These are phyloP conservation scores for Brachypodium distachyon DNA, from an alignment of 202 grass and related monocot species.

Conservation along the genomic window DNA sequence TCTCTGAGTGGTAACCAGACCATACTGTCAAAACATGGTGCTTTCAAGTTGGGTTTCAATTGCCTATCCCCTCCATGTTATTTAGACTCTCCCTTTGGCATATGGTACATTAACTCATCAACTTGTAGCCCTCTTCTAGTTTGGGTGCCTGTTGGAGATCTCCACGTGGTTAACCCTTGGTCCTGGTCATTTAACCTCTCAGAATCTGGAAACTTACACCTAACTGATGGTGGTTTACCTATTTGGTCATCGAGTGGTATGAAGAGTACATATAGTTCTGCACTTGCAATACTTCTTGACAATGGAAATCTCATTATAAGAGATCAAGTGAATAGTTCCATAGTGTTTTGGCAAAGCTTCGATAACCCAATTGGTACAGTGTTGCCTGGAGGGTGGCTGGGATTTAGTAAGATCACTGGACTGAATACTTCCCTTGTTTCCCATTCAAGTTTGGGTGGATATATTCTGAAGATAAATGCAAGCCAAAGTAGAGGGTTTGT, in stretches of 20 bases:
- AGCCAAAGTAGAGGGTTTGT: not conserved
- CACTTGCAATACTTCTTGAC: slow-evolving; percentile 23
- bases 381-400: not conserved
- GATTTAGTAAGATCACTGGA: not conserved
- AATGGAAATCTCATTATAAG: slow-evolving; percentile 32
- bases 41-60: slow-evolving; percentile 5
- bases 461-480: not conserved
- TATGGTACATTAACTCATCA: not conserved
- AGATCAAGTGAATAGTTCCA: not conserved
- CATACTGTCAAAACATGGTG: slow-evolving; percentile 1
- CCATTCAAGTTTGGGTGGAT: fast-evolving
- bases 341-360: slow-evolving; percentile 34
- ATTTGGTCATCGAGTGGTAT: not conserved
- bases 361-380: slow-evolving; percentile 14
- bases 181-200: not conserved
- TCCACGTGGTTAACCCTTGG: not conserved
- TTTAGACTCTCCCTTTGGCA: not conserved
- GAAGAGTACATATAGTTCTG: not conserved
- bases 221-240: not conserved
- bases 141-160: not conserved
- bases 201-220: not conserved
- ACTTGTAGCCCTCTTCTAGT: not conserved
- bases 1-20: not conserved
- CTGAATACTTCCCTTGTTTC: not conserved
- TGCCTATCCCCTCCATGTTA: not conserved